phyloP scores from a whole-genome alignment of 257 asterid species.

The Fraxinus cuspidata region DNA sequence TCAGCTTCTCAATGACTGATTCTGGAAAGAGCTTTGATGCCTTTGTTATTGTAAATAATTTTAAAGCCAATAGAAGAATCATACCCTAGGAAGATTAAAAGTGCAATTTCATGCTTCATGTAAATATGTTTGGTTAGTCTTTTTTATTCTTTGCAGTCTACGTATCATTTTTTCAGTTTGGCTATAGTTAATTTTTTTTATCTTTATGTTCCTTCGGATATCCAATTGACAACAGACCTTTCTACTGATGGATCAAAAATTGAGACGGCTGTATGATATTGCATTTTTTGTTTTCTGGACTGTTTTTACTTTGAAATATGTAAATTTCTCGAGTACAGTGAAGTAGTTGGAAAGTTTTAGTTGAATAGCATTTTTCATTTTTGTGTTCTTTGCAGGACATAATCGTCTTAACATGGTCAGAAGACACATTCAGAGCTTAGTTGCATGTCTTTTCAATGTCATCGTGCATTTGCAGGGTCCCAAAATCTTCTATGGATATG shows the following conservation, averaged over 20 bases:
- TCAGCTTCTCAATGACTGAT: not conserved
- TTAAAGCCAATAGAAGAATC: not conserved
- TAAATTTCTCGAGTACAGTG: not conserved
- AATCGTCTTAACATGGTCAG: constrained; percentile 58
- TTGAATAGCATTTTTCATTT: constrained; percentile 21
- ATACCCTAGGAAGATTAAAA: not conserved
- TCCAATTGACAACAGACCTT: not conserved
- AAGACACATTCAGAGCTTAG: constrained; percentile 65
- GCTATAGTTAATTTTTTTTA: not conserved
- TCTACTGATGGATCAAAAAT: not conserved
- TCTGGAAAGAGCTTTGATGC: not conserved
- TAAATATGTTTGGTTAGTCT: not conserved
- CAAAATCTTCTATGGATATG: constrained; percentile 43
- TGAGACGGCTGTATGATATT: not conserved
- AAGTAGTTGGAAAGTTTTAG: not conserved
- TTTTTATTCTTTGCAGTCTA: not conserved
- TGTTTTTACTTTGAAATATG: not conserved
- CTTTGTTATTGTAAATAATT: not conserved
- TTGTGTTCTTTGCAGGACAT: constrained; percentile 58
- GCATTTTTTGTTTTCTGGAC: not conserved
- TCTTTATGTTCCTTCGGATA: not conserved
- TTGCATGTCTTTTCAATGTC: constrained; percentile 74
- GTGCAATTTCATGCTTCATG: not conserved
- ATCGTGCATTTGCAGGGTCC: constrained; percentile 82
- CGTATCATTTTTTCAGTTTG: not conserved